Evolutionary conservation across 768 basidiomycete genomes (phyloP), one percentile per base, ranked within the genome.

Genomic region (Trametes cinnabarina): DNA sequence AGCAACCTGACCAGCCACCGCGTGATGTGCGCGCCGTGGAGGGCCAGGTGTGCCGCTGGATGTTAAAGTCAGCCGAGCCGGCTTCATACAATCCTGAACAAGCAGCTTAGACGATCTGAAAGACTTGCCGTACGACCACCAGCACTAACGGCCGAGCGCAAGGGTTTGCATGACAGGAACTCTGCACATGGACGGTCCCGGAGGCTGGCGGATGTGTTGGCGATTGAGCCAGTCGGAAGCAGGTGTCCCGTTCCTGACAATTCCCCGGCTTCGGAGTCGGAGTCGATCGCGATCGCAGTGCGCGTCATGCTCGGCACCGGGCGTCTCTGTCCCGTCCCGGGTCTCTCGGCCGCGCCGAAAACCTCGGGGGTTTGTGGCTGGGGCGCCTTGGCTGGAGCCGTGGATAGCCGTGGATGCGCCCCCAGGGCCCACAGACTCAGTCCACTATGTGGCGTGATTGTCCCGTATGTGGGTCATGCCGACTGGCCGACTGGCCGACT

Each of bases 281-380:
- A 32, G 30, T 32, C 44, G 53, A 55, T 55, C 53, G 53, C 53
- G 35, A 55, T 55, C 53, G 44, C 44, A 23, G 17, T 32, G 12
- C 28, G 53, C 53, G 53, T 47, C 53, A 54, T 55, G 35, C 22
- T 23, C 41, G 43, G 42, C 34, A 20, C 39, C 37, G 20, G 26
- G 54, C 54, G 54, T 37, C 20, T 37, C 17, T 46, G n/a, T 37
- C n/a, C 54, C 44, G 54, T 12, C 20, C 46, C 46, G n/a, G n/a
- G n/a, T n/a, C n/a, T n/a, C n/a, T n/a, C n/a, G 54, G 23, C 46
- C 46, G 37, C 39, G 14, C 54, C 54, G 54, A 55, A 6, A 50
- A 22, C n/a, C 23, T n/a, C 49, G 47, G 47, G 35, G 19, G 22
- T 25, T 12, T 7, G 30, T 32, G 30, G 30, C 30, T 12, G 30